Conservation (phyloP, 202 grass and related monocot species). For the Saccharum hybrid region DNA sequence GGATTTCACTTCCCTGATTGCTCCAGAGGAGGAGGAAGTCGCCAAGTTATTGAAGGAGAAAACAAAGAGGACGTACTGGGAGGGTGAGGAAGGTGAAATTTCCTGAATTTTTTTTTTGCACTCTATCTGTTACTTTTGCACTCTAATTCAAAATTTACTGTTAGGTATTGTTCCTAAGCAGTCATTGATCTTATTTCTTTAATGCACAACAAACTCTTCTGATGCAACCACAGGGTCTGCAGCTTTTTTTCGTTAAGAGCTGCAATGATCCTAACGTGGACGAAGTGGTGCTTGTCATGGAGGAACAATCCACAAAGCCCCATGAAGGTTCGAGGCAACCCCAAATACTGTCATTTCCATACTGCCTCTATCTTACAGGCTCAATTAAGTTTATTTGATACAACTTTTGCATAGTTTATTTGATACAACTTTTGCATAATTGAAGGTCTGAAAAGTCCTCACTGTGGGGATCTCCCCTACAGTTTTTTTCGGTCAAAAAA, state of each 20-base stretch:
- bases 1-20: too few relatives aligned
- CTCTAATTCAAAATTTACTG: neutral
- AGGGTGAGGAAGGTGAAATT: constrained; percentile 41
- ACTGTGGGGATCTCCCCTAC: too few relatives aligned
- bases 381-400: too few relatives aligned
- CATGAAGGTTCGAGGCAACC: too few relatives aligned
- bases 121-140: neutral
- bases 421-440: neutral
- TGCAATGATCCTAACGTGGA: constrained; percentile 19
- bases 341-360: too few relatives aligned
- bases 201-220: constrained; percentile 41
- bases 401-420: too few relatives aligned
- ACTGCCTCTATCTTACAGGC: too few relatives aligned
- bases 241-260: neutral
- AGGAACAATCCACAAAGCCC: too few relatives aligned
- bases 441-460: too few relatives aligned
- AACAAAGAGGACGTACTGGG: constrained; percentile 27
- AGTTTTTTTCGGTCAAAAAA: too few relatives aligned
- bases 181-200: constrained; percentile 12
- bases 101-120: constrained; percentile 5
- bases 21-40: constrained; percentile 19
- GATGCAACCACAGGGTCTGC: neutral
- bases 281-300: too few relatives aligned
- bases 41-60: constrained; percentile 24
- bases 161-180: neutral